Percentiles rank a stretch among this genome's conserved stretches.
These are phyloP conservation scores for Brassica napus DNA, from an alignment of 345 rosid species.

Conservation along the genomic window Da-Ae NC_063447.1:41085501-41086000, in stretches of 20 bases:
- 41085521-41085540: neutral
- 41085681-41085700: conserved; percentile 84
- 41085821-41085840: conserved; percentile 90
- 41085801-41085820: conserved; percentile 11
- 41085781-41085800: too few relatives aligned
- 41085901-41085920: conserved; percentile 67
- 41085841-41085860: conserved; percentile 63
- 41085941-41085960: conserved; percentile 15
- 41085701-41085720: conserved; percentile 83
- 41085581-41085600: neutral
- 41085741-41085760: too few relatives aligned
- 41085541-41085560: neutral
- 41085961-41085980: too few relatives aligned
- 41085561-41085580: neutral
- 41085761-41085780: too few relatives aligned
- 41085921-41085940: neutral
- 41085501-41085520: neutral
- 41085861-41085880: conserved; percentile 60
- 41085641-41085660: conserved; percentile 92
- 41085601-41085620: neutral
- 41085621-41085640: conserved; percentile 92
- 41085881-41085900: conserved; percentile 62
- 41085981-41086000: too few relatives aligned
- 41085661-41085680: conserved; percentile 84
- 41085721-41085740: conserved; percentile 2